Percentiles rank a stretch among this genome's conserved stretches.
These are phyloP conservation scores for Xylaria cubensis DNA, from an alignment of 495 filamentous ascomycete genomes.

Conservation along the genomic window DNA sequence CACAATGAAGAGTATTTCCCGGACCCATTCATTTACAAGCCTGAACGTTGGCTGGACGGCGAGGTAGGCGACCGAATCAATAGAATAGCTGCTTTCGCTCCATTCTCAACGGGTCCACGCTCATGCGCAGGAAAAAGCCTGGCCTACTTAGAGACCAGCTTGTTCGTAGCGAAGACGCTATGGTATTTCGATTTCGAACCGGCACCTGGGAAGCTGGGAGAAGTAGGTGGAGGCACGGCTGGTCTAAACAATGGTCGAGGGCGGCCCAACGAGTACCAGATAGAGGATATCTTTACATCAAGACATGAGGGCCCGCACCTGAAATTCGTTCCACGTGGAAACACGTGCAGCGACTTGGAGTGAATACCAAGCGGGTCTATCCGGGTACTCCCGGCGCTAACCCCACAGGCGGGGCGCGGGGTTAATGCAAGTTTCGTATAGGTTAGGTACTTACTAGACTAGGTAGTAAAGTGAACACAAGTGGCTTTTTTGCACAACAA, in stretches of 20 bases:
- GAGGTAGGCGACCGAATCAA: constrained; percentile 40
- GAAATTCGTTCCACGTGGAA: neutral
- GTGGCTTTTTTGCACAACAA: too few relatives aligned
- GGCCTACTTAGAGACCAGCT: constrained; percentile 48
- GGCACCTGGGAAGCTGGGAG: constrained; percentile 27
- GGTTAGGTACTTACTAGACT: too few relatives aligned
- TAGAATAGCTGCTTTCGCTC: neutral
- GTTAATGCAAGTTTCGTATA: too few relatives aligned
- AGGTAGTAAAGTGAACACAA: too few relatives aligned
- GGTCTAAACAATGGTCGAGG: neutral
- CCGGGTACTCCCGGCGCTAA: too few relatives aligned
- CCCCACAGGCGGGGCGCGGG: too few relatives aligned
- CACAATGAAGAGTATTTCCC: constrained; percentile 40
- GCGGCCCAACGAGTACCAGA: constrained; percentile 25
- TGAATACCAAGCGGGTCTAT: too few relatives aligned
- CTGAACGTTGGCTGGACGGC: neutral
- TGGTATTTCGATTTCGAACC: constrained; percentile 41
- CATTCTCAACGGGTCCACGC: neutral
- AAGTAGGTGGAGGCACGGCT: constrained; percentile 19
- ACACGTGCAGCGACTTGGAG: neutral
- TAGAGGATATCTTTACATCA: constrained; percentile 24
- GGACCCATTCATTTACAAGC: too few relatives aligned
- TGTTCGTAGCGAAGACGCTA: constrained; percentile 39
- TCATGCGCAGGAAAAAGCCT: constrained; percentile 52
- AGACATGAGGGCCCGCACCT: neutral